Conservation (phyloP, 2,329 filamentous ascomycete species). For the Colletotrichum falcatum region DNA sequence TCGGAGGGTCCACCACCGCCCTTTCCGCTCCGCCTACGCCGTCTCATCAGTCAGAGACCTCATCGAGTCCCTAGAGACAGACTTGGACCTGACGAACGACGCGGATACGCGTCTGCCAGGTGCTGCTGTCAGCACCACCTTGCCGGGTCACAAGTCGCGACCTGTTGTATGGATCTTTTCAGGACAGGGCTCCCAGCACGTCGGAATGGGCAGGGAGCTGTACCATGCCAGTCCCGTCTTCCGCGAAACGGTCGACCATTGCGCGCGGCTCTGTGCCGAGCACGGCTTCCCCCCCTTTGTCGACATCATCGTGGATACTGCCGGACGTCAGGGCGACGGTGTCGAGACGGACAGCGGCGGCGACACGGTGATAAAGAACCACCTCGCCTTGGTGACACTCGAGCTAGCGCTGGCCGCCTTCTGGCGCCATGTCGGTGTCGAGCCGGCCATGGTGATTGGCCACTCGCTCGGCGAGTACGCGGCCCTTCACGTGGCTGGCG, state of each 20-base stretch:
- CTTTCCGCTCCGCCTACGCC: constrained; percentile 32
- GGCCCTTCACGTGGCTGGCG: constrained; percentile 49
- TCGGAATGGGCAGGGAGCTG: neutral
- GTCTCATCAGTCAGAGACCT: constrained; percentile 5
- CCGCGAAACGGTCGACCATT: neutral
- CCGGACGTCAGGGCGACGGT: neutral
- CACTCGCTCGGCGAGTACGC: constrained; percentile 43
- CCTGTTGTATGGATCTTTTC: neutral
- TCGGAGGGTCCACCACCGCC: constrained; percentile 51
- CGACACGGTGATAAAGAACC: neutral
- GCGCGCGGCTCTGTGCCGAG: neutral
- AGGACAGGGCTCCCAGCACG: neutral
- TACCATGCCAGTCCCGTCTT: neutral
- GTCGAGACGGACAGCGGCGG: neutral
- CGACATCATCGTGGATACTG: neutral
- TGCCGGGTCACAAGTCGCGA: no score
- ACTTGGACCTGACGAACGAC: neutral
- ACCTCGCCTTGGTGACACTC: constrained; percentile 25
- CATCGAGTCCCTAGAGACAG: neutral
- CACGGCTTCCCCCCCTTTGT: neutral
- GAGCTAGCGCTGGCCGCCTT: constrained; percentile 49
- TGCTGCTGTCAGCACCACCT: neutral
- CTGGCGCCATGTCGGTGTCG: constrained; percentile 44
- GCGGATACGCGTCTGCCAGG: no score
- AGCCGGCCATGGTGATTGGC: constrained; percentile 46